Percentiles rank a stretch among this genome's conserved stretches.
Evolutionary conservation across 75 land plant genomes (phyloP).

Genomic region (Chamaecyparis obtusa): DNA sequence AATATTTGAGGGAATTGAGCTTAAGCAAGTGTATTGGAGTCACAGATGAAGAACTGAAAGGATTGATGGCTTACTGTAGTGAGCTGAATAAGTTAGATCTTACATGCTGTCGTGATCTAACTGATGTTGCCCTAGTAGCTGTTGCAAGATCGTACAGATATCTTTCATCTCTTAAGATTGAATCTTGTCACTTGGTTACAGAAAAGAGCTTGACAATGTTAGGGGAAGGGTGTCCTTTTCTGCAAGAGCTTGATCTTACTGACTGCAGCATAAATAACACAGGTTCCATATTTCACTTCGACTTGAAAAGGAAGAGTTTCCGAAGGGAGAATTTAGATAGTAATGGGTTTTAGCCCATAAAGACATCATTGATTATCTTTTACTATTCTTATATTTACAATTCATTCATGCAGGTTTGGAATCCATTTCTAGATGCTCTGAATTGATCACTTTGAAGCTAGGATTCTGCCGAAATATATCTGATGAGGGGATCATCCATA

Average conservation of each 20-base stretch:
- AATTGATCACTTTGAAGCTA: conserved; percentile 62
- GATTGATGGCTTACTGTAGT: conserved; percentile 47
- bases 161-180: conserved; percentile 77
- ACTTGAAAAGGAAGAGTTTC: background rate
- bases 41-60: conserved; percentile 74
- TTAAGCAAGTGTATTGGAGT: conserved; percentile 92
- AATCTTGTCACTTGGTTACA: conserved; percentile 68
- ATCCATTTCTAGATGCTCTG: conserved; percentile 62
- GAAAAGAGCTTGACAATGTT: conserved; percentile 60
- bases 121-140: conserved; percentile 52
- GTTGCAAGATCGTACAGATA: conserved; percentile 61
- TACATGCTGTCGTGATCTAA: conserved; percentile 88
- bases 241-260: conserved; percentile 90
- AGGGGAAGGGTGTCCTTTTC: conserved; percentile 53
- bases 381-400: conserved; percentile 14
- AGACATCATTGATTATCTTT: background rate
- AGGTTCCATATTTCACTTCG: conserved; percentile 32
- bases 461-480: conserved; percentile 70
- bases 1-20: conserved; percentile 68
- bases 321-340: background rate
- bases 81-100: conserved; percentile 79
- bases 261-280: conserved; percentile 75
- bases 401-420: conserved; percentile 56
- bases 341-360: too few relatives aligned
- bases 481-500: conserved; percentile 61